Base-by-base conservation (phyloP, 2,329 filamentous ascomycete genomes). In the Cladophialophora chaetospira region DNA sequence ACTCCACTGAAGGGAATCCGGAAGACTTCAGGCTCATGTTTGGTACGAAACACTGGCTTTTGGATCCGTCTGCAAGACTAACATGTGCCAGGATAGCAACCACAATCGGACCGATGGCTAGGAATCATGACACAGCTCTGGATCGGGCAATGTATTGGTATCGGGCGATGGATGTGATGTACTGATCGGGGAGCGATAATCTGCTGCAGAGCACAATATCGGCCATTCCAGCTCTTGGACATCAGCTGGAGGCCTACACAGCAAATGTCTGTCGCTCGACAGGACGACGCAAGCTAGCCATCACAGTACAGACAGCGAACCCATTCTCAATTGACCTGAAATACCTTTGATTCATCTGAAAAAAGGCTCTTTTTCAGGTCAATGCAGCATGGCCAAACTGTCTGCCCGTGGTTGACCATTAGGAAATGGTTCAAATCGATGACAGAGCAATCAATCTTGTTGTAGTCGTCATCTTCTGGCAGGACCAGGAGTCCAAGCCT, bases 381-480 rank as follows among this genome's bases (percentile, higher is more conserved):
- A 9, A 6, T 17, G 19, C 6, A 38, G 17, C 21, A 6, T 15
- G 21, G 33, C n/a, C n/a, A 38, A 4, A 11, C 23, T 25, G 4
- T 25, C 15, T 23, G 8, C 29, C 11, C 6, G 10, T 25, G 11
- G 23, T 28, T 15, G 13, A 21, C 10, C n/a, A n/a, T n/a, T n/a
- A n/a, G n/a, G n/a, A n/a, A n/a, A n/a, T n/a, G n/a, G n/a, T n/a
- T n/a, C n/a, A n/a, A n/a, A n/a, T n/a, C n/a, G n/a, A n/a, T n/a
- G n/a, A n/a, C n/a, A n/a, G n/a, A n/a, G n/a, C n/a, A n/a, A n/a
- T n/a, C n/a, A n/a, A n/a, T n/a, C n/a, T n/a, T n/a, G n/a, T n/a
- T n/a, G n/a, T n/a, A n/a, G n/a, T n/a, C n/a, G n/a, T 62, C 54
- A 60, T 53, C 57, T 36, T 28, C 60, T 62, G 11, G 53, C 23